Evolutionary conservation across 169 alveolate genomes (phyloP).

Genomic region (Theileria equi): DNA sequence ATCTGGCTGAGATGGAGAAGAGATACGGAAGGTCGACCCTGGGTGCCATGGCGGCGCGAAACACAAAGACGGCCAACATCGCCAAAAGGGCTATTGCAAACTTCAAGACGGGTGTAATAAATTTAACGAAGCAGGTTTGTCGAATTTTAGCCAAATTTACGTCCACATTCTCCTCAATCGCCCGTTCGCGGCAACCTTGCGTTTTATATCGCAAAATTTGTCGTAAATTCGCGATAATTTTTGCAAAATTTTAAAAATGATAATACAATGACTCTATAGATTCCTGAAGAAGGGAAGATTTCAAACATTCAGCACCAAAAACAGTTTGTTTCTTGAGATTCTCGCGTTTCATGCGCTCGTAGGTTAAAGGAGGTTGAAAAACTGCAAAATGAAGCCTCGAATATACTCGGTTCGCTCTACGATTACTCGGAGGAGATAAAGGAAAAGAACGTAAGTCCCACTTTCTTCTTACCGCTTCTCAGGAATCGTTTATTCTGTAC

Average conservation of each 20-base stretch:
- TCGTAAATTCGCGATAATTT: no score
- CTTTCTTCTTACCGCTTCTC: not conserved
- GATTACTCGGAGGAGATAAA: constrained; percentile 50
- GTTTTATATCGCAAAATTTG: no score
- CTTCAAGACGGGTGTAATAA: constrained; percentile 37
- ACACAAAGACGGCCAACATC: constrained; percentile 61
- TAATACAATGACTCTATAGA: no score
- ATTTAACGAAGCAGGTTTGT: constrained; percentile 31
- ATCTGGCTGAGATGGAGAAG: constrained; percentile 10
- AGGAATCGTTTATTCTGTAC: constrained; percentile 54
- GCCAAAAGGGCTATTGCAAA: constrained; percentile 46
- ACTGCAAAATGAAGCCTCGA: constrained; percentile 29
- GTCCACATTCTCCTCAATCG: no score
- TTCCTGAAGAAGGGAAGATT: not conserved
- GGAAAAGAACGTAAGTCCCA: constrained; percentile 16
- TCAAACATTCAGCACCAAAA: constrained; percentile 11
- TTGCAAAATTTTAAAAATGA: no score
- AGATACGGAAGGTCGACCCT: constrained; percentile 52
- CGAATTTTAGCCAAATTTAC: no score
- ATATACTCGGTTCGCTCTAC: constrained; percentile 39
- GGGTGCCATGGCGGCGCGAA: constrained; percentile 69
- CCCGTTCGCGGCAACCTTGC: no score
- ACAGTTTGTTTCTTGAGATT: constrained; percentile 1
- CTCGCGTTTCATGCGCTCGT: not conserved
- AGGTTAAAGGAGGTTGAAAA: constrained; percentile 38